Evolutionary conservation across 1,284 basidiomycete species (phyloP).

Genomic region (Trametes hirsuta): DNA sequence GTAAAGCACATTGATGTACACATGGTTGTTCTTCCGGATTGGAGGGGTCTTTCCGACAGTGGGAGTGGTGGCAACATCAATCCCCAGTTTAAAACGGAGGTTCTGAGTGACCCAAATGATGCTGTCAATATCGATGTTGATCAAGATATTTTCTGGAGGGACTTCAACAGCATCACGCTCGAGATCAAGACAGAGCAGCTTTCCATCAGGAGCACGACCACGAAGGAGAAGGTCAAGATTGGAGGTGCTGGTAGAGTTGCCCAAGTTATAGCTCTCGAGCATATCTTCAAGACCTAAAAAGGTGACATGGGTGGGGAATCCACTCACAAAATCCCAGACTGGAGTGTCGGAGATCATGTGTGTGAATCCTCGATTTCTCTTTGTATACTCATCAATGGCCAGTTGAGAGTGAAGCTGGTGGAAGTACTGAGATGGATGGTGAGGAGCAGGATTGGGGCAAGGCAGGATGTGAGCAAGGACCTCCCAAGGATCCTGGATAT

Average conservation of each 20-base stretch:
- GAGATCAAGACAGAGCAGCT: background rate
- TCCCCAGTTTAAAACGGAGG: background rate
- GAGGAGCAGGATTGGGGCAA: background rate
- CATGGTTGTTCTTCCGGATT: constrained; percentile 1
- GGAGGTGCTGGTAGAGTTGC: background rate
- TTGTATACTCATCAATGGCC: too few species aligned
- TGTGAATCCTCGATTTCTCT: too few species aligned
- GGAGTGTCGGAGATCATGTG: background rate
- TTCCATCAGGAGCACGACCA: background rate
- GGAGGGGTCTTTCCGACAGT: background rate
- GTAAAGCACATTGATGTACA: background rate
- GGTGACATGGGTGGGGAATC: background rate
- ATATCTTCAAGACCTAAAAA: background rate
- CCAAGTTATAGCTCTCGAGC: background rate
- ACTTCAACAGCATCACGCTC: background rate
- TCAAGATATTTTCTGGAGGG: background rate
- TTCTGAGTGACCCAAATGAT: background rate
- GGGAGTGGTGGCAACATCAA: background rate
- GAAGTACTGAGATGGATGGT: background rate
- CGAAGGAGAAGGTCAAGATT: background rate
- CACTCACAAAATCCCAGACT: background rate
- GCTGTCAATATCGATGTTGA: background rate
- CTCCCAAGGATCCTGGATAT: background rate
- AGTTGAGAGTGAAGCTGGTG: background rate
- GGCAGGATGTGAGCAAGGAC: background rate